Evolutionary conservation across 2,329 filamentous ascomycete genomes (phyloP).

Genomic region (Apiospora hydei): DNA sequence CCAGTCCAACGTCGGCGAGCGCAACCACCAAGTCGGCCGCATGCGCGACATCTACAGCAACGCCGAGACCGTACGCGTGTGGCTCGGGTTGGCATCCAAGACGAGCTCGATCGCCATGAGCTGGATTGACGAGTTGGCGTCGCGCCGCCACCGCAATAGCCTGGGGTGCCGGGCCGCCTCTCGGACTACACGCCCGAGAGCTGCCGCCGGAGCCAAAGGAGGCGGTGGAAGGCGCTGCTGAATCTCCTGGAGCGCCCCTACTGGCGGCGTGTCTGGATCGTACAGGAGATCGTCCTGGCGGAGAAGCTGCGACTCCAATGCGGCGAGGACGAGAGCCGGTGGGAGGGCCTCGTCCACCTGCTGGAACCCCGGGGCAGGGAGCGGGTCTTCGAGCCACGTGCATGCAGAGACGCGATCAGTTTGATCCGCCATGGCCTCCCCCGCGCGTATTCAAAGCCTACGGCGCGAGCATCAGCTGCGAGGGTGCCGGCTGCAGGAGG

Average conservation of each 20-base stretch:
- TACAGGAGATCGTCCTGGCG: neutral
- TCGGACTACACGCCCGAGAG: neutral
- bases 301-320: neutral
- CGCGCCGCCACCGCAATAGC: constrained; percentile 33
- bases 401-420: neutral
- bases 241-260: constrained; percentile 10
- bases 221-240: neutral
- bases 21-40: constrained; percentile 15
- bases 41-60: constrained; percentile 28
- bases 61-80: constrained; percentile 20
- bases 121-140: constrained; percentile 40
- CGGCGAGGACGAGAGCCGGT: neutral
- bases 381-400: neutral
- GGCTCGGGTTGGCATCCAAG: neutral
- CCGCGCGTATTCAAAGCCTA: neutral
- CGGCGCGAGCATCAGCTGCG: neutral
- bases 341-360: neutral
- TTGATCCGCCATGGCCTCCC: neutral
- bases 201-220: neutral
- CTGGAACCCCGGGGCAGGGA: neutral
- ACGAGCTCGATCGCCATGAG: neutral
- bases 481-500: neutral
- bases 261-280: constrained; percentile 32
- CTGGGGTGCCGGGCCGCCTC: neutral
- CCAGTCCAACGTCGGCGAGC: constrained; percentile 24